These are phyloP conservation scores for Candida neerlandica DNA, from an alignment of 1,139 yeast genomes.

Conservation along the genomic window DNA sequence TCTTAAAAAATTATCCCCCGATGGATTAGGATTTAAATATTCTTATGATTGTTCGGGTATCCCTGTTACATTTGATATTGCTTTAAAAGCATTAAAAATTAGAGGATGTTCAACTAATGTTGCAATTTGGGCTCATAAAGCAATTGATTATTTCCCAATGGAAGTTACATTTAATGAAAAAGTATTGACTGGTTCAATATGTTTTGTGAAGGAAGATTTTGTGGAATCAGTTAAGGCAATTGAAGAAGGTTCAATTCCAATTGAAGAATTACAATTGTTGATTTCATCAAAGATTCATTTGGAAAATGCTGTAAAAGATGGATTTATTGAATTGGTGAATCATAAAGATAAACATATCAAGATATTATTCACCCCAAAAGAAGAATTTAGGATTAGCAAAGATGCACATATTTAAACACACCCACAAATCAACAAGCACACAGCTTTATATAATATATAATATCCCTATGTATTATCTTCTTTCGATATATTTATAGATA, in stretches of 20 bases:
- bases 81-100: conserved; percentile 52
- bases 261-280: conserved; percentile 27
- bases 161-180: conserved; percentile 40
- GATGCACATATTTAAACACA: not conserved
- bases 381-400: not conserved
- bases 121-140: conserved; percentile 49
- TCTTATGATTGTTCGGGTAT: conserved; percentile 67
- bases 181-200: conserved; percentile 42
- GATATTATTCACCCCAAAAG: conserved; percentile 21
- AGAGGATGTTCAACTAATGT: conserved; percentile 66
- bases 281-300: conserved; percentile 38
- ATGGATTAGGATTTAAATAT: conserved; percentile 56
- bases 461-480: no score
- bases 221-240: conserved; percentile 35
- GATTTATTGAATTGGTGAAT: conserved; percentile 33
- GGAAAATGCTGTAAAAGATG: conserved; percentile 35
- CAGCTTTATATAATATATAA: not conserved
- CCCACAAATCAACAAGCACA: not conserved
- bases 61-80: conserved; percentile 54
- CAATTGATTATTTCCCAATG: conserved; percentile 35
- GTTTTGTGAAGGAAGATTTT: conserved; percentile 41
- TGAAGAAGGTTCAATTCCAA: conserved; percentile 28
- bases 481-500: not conserved
- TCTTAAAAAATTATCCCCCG: conserved; percentile 43
- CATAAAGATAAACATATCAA: conserved; percentile 42